Evolutionary conservation across 768 basidiomycete species (phyloP).

Genomic region (Podaxis pistillaris): DNA sequence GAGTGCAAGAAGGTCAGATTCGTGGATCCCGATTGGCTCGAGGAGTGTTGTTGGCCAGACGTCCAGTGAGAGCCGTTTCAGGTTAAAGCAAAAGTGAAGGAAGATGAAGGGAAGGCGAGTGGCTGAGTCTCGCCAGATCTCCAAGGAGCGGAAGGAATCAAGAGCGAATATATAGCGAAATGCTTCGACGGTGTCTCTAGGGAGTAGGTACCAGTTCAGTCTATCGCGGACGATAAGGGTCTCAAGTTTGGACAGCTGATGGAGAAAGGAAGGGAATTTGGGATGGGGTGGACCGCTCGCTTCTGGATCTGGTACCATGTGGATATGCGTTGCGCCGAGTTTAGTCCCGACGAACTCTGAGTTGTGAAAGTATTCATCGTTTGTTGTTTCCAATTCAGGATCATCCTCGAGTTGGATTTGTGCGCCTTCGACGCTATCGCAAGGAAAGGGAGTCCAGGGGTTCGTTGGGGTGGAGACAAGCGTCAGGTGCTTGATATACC

Average conservation of each 20-base stretch:
- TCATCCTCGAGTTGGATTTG: not conserved
- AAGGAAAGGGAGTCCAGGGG: not conserved
- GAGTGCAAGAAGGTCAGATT: not conserved
- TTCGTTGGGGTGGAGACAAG: not conserved
- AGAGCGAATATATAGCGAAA: not conserved
- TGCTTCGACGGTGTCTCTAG: not conserved
- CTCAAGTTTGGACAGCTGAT: not conserved
- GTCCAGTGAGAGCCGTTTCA: not conserved
- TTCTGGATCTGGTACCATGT: constrained; percentile 2
- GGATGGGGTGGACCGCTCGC: not conserved
- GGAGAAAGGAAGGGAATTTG: constrained; percentile 8
- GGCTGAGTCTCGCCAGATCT: constrained; percentile 1
- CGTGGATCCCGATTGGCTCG: not conserved
- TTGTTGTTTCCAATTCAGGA: not conserved
- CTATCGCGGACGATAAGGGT: not conserved
- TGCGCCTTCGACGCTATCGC: not conserved
- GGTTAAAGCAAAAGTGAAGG: not conserved
- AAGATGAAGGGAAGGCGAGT: constrained; percentile 3
- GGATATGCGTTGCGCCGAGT: not conserved
- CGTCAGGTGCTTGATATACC: constrained; percentile 6
- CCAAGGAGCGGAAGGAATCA: not conserved
- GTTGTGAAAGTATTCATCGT: not conserved
- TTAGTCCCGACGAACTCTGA: not conserved
- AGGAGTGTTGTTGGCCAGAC: constrained; percentile 3
- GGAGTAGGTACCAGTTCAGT: not conserved